Evolutionary conservation across 371 early-diverging fungal species (phyloP), one percentile per base, ranked within the genome.

Genomic region (Mucor lusitanicus): DNA sequence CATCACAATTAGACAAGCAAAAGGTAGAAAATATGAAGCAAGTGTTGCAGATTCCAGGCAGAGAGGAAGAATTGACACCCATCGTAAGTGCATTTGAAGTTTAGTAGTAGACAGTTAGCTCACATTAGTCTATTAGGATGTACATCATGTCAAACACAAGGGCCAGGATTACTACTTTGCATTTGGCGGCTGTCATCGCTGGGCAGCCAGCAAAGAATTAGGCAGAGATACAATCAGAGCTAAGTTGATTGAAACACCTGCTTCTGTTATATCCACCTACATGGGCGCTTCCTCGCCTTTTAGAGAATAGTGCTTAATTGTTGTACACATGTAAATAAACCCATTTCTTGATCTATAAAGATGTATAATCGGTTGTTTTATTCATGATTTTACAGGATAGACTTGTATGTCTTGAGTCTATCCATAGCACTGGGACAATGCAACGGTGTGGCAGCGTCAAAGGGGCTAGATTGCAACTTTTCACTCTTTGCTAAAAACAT

Each of bases 101-200:
- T 30, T 6, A 30, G 6, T 48, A 48, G 23, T 6, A 11, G 12
- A 59, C 21, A 25, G 0, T 23, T 23, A 35, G 35, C 35, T 48
- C 19, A n/a, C n/a, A n/a, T n/a, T n/a, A n/a, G n/a, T n/a, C 30
- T 30, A 3, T 2, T 70, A 81, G 74, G 77, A 78, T 53, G 74
- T 77, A 25, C 81, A 83, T 69, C 83, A 79, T 63, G 76, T 75
- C 6, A 61, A 69, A 50, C 70, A 79, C 50, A 77, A 79, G 32
- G 79, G 73, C 6, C 19, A 77, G n/a, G 78, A 83, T 30, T 83
- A 83, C 35, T 83, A 81, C 37, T 81, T 83, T 69, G 81, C 79
- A 9, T 76, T 83, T 67, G 83, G 83, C 8, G 83, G 83, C 4
- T 83, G 83, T 42, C 83, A 83, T 63, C 75, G 83, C 17, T 83